A percentile compares a stretch with the other conserved stretches of the same genome.
phyloP scores from a whole-genome alignment of 179 eudicot species.

The Dionaea muscipula region DNA sequence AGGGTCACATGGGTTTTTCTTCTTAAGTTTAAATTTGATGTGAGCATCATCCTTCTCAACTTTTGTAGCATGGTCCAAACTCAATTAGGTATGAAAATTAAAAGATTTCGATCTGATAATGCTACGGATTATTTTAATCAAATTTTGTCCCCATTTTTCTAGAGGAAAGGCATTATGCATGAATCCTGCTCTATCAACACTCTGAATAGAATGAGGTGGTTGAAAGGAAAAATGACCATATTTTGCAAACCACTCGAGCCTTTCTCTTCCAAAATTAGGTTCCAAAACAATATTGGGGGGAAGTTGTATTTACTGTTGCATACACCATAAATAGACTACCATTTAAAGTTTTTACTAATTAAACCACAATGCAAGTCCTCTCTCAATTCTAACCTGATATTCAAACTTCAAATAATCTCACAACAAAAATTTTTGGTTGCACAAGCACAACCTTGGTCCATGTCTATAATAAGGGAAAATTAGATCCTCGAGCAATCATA shows the following conservation, averaged over 20 bases:
- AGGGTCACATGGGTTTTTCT: conserved; percentile 3
- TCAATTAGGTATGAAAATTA: background rate
- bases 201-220: background rate
- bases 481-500: conserved; percentile 1
- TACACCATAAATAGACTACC: background rate
- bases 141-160: background rate
- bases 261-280: background rate
- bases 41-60: too few relatives aligned
- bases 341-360: too few relatives aligned
- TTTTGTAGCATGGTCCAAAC: background rate
- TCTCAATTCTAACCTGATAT: background rate
- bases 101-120: background rate
- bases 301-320: background rate
- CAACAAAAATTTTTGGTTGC: background rate
- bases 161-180: background rate
- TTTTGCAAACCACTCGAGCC: background rate
- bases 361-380: background rate
- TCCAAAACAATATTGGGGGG: background rate
- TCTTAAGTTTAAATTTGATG: background rate
- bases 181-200: conserved; percentile 1
- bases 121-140: conserved; percentile 3
- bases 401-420: background rate
- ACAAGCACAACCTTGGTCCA: background rate
- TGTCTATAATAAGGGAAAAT: background rate
- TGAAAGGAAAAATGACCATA: conserved; percentile 5